Conservation (phyloP, 2,329 filamentous ascomycete species). For the Pseudocercospora pini-densiflorae region DNA sequence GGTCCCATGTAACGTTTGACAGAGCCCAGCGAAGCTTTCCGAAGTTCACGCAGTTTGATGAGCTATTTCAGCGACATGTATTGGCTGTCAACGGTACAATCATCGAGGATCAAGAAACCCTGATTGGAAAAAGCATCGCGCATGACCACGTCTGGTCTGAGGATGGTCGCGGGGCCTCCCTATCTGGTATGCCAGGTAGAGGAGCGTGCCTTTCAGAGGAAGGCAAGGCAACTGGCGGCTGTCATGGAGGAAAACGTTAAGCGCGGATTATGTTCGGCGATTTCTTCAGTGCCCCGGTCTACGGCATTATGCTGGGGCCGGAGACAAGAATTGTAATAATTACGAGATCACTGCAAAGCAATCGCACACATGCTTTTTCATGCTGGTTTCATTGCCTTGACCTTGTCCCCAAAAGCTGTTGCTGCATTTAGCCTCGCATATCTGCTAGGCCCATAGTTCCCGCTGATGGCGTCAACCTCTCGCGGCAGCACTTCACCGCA, state of each 20-base stretch:
- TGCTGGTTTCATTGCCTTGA: neutral
- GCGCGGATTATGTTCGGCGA: constrained; percentile 16
- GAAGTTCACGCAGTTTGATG: constrained; percentile 32
- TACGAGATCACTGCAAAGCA: neutral
- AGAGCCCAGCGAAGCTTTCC: constrained; percentile 17
- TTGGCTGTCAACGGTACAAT: constrained; percentile 60
- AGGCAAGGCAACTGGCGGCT: constrained; percentile 10
- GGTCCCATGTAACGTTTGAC: constrained; percentile 38
- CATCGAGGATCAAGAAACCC: constrained; percentile 52
- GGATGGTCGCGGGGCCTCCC: constrained; percentile 14
- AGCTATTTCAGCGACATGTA: constrained; percentile 64
- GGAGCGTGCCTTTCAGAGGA: constrained; percentile 12
- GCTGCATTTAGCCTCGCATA: neutral
- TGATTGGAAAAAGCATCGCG: constrained; percentile 24
- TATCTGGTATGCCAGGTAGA: constrained; percentile 30
- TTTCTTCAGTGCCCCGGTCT: neutral
- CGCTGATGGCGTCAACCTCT: constrained; percentile 10
- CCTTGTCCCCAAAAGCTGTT: neutral
- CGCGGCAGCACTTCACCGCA: neutral
- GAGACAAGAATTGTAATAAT: neutral
- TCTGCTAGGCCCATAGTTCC: neutral
- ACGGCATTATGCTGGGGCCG: constrained; percentile 1
- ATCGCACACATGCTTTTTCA: neutral
- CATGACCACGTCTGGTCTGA: constrained; percentile 13
- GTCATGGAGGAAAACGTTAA: constrained; percentile 21